Conservation (phyloP, 805 yeast species). For the Naumovozyma castellii region DNA sequence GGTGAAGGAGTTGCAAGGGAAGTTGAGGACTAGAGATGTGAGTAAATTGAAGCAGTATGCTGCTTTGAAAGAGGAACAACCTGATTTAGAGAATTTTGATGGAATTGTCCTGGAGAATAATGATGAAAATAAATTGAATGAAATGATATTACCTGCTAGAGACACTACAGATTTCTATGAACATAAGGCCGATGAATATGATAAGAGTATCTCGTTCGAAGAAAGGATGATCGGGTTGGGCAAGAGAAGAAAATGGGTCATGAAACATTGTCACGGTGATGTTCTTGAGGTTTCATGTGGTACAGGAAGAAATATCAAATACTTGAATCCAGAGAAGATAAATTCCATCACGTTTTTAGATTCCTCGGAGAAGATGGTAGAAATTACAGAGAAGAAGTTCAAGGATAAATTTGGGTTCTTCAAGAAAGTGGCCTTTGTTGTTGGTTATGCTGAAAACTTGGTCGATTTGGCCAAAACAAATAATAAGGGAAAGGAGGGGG, state of each 20-base stretch:
- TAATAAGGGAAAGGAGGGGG: conserved; percentile 15
- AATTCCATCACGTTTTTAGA: conserved; percentile 78
- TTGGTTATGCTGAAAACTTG: conserved; percentile 81
- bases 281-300: conserved; percentile 93
- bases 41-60: conserved; percentile 51
- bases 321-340: conserved; percentile 49
- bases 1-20: conserved; percentile 50
- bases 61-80: conserved; percentile 36
- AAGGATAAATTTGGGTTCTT: conserved; percentile 55
- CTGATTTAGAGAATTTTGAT: conserved; percentile 26
- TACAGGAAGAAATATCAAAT: conserved; percentile 86
- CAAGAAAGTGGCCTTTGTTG: conserved; percentile 73
- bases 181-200: conserved; percentile 69
- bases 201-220: conserved; percentile 59
- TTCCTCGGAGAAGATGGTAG: conserved; percentile 79
- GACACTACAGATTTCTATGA: conserved; percentile 81
- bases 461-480: conserved; percentile 40
- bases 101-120: conserved; percentile 21
- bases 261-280: conserved; percentile 74
- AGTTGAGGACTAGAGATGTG: conserved; percentile 54
- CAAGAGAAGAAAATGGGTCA: conserved; percentile 64
- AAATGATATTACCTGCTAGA: conserved; percentile 50
- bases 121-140: conserved; percentile 29
- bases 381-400: conserved; percentile 66
- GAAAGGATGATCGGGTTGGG: conserved; percentile 38